A percentile compares a stretch with the other conserved stretches of the same genome.
These are phyloP conservation scores for Chaetomiaceae sp. DNA, from an alignment of 2,329 filamentous ascomycete species.

Conservation along the genomic window DNA sequence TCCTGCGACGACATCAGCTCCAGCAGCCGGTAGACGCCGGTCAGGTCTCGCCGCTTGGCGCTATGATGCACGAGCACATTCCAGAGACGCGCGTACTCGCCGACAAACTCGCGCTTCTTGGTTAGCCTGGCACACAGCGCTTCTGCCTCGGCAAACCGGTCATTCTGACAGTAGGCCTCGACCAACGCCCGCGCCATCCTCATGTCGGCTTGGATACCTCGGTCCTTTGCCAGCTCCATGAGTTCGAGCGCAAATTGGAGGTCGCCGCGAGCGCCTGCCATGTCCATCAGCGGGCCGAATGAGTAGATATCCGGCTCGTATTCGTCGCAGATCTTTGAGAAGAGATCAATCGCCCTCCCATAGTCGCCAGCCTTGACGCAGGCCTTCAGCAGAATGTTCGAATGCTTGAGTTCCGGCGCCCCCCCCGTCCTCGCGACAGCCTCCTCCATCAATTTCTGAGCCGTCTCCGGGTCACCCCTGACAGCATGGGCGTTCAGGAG, in stretches of 20 bases:
- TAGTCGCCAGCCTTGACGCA: slow-evolving; percentile 62
- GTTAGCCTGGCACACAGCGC: slow-evolving; percentile 52
- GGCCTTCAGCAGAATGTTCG: slow-evolving; percentile 72
- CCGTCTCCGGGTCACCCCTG: slow-evolving; percentile 55
- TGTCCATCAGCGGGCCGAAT: slow-evolving; percentile 67
- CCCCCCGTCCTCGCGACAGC: slow-evolving; percentile 49
- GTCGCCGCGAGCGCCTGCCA: slow-evolving; percentile 67
- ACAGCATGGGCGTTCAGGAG: slow-evolving; percentile 67
- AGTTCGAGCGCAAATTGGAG: slow-evolving; percentile 61
- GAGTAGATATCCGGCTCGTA: slow-evolving; percentile 55
- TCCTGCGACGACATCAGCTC: slow-evolving; percentile 41
- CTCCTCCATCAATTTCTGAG: slow-evolving; percentile 54
- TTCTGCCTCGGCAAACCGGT: slow-evolving; percentile 49
- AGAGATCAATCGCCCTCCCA: slow-evolving; percentile 56
- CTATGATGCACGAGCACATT: slow-evolving; percentile 69
- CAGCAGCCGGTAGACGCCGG: slow-evolving; percentile 43
- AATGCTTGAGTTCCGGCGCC: slow-evolving; percentile 53
- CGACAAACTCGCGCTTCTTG: slow-evolving; percentile 41
- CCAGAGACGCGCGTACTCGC: slow-evolving; percentile 60
- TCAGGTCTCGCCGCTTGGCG: slow-evolving; percentile 53
- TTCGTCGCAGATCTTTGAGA: slow-evolving; percentile 50
- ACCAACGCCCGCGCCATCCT: slow-evolving; percentile 61
- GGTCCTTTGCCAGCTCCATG: slow-evolving; percentile 54
- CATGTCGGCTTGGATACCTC: slow-evolving; percentile 43
- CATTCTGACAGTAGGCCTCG: slow-evolving; percentile 58